Evolutionary conservation across 768 basidiomycete species (phyloP).

Genomic region (Tephrocybe sp.): DNA sequence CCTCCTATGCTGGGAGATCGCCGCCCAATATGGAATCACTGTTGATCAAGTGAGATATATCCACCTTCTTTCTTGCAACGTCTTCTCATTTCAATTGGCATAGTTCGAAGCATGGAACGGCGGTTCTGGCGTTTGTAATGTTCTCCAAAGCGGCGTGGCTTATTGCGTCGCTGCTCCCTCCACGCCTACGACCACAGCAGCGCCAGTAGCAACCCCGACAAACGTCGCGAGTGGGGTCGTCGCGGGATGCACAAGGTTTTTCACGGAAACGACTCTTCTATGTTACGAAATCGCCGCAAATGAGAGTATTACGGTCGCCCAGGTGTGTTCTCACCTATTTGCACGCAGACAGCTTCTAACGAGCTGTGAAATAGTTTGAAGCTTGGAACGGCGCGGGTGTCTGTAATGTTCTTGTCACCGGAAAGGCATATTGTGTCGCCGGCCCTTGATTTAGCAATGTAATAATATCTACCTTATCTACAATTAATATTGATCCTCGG

Average conservation of each 20-base stretch:
- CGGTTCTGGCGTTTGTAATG: conserved; percentile 1
- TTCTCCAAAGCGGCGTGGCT: too few relatives aligned
- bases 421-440: conserved; percentile 11
- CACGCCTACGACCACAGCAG: too few relatives aligned
- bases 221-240: conserved; percentile 4
- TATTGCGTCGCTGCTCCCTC: too few relatives aligned
- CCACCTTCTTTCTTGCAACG: background rate
- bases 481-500: too few relatives aligned
- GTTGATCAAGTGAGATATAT: conserved; percentile 4
- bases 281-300: conserved; percentile 1
- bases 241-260: conserved; percentile 4
- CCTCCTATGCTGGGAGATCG: conserved; percentile 8
- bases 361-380: conserved; percentile 5
- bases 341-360: background rate
- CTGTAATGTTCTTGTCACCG: conserved; percentile 9
- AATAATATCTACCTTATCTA: too few relatives aligned
- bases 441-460: too few relatives aligned
- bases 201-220: background rate
- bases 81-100: background rate
- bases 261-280: conserved; percentile 7
- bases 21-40: conserved; percentile 7
- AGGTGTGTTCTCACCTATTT: background rate
- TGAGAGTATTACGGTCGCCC: conserved; percentile 1
- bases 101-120: conserved; percentile 8
- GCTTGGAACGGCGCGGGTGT: conserved; percentile 10